These are phyloP conservation scores for Phytophthora cryptogea DNA, from an alignment of 352 stramenopile genomes.

Conservation along the genomic window DNA sequence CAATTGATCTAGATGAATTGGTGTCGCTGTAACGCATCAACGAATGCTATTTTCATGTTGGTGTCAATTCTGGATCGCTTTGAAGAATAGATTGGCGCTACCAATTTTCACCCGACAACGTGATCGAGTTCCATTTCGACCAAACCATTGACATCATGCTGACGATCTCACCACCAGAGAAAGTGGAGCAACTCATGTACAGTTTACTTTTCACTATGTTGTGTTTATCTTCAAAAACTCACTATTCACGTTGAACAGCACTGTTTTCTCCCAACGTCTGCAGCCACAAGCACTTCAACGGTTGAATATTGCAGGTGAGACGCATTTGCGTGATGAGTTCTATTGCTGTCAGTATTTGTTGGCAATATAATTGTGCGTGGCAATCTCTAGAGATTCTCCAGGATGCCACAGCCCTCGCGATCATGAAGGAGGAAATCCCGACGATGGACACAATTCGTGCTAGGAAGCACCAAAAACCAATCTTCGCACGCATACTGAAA, in stretches of 20 bases:
- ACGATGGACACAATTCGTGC: conserved; percentile 43
- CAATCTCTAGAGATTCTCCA: conserved; percentile 53
- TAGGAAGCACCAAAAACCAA: conserved; percentile 39
- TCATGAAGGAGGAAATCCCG: conserved; percentile 34
- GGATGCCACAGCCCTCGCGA: conserved; percentile 36
- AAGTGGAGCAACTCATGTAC: conserved; percentile 66
- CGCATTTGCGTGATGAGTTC: not conserved
- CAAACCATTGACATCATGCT: conserved; percentile 30
- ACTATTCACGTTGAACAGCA: conserved; percentile 23
- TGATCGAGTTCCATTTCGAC: not conserved
- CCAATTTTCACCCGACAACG: not conserved
- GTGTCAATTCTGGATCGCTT: not conserved
- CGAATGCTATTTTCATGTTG: conserved; percentile 30
- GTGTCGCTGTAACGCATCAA: conserved; percentile 24
- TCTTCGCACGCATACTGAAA: conserved; percentile 53
- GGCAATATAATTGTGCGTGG: not conserved
- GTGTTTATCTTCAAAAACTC: not conserved
- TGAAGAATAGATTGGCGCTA: conserved; percentile 8
- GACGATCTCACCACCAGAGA: conserved; percentile 43
- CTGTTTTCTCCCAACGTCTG: conserved; percentile 50
- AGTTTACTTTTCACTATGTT: not conserved
- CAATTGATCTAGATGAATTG: conserved; percentile 6
- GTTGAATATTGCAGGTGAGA: conserved; percentile 50
- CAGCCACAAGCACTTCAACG: conserved; percentile 47
- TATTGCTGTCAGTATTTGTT: not conserved